Conservation (phyloP, 192 early-diverging fungal genomes). For the Coemansia biformis region DNA sequence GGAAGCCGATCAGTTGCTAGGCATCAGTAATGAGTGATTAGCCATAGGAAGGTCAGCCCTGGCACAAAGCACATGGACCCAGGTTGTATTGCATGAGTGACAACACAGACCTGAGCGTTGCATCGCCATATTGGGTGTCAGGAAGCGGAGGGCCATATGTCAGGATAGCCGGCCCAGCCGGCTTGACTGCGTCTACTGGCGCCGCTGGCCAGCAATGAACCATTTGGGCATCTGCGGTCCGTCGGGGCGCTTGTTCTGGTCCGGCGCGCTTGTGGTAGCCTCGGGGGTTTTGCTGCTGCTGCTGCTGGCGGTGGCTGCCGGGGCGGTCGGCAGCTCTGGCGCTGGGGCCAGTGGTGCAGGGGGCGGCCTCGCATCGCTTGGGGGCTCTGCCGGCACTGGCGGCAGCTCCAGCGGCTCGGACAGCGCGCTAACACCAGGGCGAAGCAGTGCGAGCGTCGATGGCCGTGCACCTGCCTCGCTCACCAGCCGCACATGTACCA, state of each 20-base stretch:
- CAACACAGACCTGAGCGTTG: too few species aligned
- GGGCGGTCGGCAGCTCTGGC: too few species aligned
- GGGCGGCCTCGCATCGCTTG: neutral
- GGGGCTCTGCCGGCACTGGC: neutral
- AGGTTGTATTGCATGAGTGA: too few species aligned
- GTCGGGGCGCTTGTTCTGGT: neutral
- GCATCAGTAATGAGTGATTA: too few species aligned
- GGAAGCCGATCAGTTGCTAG: too few species aligned
- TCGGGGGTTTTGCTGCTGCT: too few species aligned
- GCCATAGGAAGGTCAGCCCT: too few species aligned
- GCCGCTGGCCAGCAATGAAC: constrained; percentile 38
- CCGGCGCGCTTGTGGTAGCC: neutral
- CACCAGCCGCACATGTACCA: constrained; percentile 36
- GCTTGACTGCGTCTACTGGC: neutral
- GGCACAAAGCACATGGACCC: too few species aligned
- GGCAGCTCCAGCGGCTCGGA: constrained; percentile 11
- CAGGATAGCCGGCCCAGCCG: too few species aligned
- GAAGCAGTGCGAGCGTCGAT: constrained; percentile 16
- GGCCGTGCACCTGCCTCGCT: neutral
- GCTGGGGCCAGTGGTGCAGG: neutral
- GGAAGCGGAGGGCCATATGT: too few species aligned
- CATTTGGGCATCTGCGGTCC: constrained; percentile 41
- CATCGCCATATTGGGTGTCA: too few species aligned
- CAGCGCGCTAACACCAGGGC: constrained; percentile 9
- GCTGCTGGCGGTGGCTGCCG: too few species aligned